A percentile compares a stretch with the other conserved stretches of the same genome.
phyloP scores from a whole-genome alignment of 1,139 yeast species.

The Suhomyces guaymorum region DNA sequence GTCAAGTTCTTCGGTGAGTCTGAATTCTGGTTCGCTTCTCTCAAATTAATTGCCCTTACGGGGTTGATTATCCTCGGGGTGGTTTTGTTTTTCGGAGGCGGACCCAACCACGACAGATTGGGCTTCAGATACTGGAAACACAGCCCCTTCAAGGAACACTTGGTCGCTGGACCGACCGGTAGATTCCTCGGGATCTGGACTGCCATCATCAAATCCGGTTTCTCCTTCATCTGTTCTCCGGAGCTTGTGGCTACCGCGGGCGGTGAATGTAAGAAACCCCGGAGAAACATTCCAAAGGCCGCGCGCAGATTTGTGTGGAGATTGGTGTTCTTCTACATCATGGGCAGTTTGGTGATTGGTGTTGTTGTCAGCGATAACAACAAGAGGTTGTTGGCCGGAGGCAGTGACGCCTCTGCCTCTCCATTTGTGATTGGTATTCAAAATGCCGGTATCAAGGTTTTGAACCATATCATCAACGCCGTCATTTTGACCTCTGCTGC shows the following conservation, averaged over 20 bases:
- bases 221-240: constrained; percentile 44
- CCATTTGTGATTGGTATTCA: constrained; percentile 52
- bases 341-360: constrained; percentile 50
- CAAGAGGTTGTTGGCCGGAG: constrained; percentile 33
- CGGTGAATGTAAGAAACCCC: constrained; percentile 48
- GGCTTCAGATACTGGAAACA: constrained; percentile 67
- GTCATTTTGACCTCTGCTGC: constrained; percentile 67
- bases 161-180: constrained; percentile 61
- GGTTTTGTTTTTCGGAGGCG: constrained; percentile 47
- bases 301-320: constrained; percentile 49
- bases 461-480: constrained; percentile 69
- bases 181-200: constrained; percentile 42
- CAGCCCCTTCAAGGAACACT: constrained; percentile 48
- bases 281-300: constrained; percentile 49
- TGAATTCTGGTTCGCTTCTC: constrained; percentile 65
- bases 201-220: constrained; percentile 41
- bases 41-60: constrained; percentile 39
- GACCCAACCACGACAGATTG: constrained; percentile 21
- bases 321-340: constrained; percentile 48
- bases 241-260: constrained; percentile 42
- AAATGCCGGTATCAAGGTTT: constrained; percentile 60
- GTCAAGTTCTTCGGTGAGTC: constrained; percentile 63
- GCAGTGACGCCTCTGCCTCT: constrained; percentile 47
- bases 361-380: constrained; percentile 42
- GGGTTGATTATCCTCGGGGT: constrained; percentile 46